Evolutionary conservation across 495 filamentous ascomycete species (phyloP).

Genomic region (Podospora tetraspora): DNA sequence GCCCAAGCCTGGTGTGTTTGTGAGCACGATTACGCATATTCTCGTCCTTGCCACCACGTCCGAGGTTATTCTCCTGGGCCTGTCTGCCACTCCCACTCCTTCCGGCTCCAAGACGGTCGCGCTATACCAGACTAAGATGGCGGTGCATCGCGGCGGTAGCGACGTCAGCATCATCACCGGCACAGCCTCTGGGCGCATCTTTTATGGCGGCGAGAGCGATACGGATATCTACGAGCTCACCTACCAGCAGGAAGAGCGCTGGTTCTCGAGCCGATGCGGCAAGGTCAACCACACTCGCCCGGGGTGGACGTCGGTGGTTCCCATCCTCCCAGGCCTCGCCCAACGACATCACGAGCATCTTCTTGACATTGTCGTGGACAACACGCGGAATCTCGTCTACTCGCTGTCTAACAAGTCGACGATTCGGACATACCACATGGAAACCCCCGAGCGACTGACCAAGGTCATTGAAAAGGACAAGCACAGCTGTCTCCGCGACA

Average conservation of each 20-base stretch:
- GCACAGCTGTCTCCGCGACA: slow-evolving; percentile 51
- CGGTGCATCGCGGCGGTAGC: slow-evolving; percentile 58
- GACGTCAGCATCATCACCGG: slow-evolving; percentile 72
- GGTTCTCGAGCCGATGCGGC: slow-evolving; percentile 78
- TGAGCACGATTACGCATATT: slow-evolving; percentile 74
- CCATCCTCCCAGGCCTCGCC: slow-evolving; percentile 40
- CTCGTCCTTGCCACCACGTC: slow-evolving; percentile 80
- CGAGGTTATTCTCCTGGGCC: slow-evolving; percentile 77
- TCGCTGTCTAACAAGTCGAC: slow-evolving; percentile 80
- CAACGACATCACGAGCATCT: slow-evolving; percentile 52
- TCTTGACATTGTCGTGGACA: slow-evolving; percentile 75
- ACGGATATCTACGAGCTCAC: slow-evolving; percentile 87
- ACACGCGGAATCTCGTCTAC: slow-evolving; percentile 81
- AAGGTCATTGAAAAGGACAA: slow-evolving; percentile 53
- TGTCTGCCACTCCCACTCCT: slow-evolving; percentile 53
- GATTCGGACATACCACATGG: slow-evolving; percentile 81
- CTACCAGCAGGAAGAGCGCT: slow-evolving; percentile 94
- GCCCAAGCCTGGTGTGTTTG: slow-evolving; percentile 78
- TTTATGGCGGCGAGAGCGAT: slow-evolving; percentile 75
- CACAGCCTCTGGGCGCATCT: slow-evolving; percentile 79
- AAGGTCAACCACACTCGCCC: slow-evolving; percentile 82
- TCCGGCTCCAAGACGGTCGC: slow-evolving; percentile 65
- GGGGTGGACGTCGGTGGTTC: slow-evolving; percentile 66
- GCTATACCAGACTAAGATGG: slow-evolving; percentile 82
- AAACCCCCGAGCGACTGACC: slow-evolving; percentile 44